Base-by-base conservation (phyloP, 1,284 basidiomycete genomes). In the Athelia sp. region DNA sequence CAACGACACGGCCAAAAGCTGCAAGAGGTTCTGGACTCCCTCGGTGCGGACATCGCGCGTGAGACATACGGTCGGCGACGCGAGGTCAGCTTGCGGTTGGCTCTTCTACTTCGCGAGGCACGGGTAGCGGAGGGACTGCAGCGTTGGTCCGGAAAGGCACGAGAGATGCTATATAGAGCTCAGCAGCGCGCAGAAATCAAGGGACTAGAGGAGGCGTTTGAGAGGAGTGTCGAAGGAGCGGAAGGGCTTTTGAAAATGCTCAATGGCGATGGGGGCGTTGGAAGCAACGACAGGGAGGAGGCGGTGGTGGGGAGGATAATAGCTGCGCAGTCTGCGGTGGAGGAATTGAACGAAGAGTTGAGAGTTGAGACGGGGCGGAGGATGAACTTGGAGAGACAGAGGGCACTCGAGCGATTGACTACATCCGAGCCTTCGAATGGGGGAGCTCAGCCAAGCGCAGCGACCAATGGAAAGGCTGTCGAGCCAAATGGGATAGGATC, bases 11-110 rank as follows among this genome's bases (percentile, higher is more conserved):
- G 65, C 0, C 69, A 74, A 18, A 78, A 75, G 21, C 66, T 93
- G 13, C 78, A 84, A 4, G 62, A 62, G 26, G 80, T 80, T 0
- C 67, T 92, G 6, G 88, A 93, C 57, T 86, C 90, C 49, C 71
- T 91, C 2, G 82, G 82, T 0, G 81, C 84, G 47, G 86, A 90
- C 45, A 72, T 90, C 44, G 76, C 82, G 19, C 79, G 85, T 21
- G 91, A 93, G 62, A 72, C 79, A 0, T 89, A 82, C 48, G 90
- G 89, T 2, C 75, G 90, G 11, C 71, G 91, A 18, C 70, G 87
- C 43, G 91, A 94, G 62, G 77, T 90, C 1, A 73, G 76, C 0
- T 61, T 92, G 29, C 69, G 90, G 4, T 75, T 94, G 4, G 76
- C 79, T 9, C 72, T 90, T 58, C 70, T 89, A 1, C 74, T 76